Percentiles rank a stretch among this genome's conserved stretches.
Conservation (phyloP, 176 grass and related monocot genomes). For the Oryza glaberrima region DNA sequence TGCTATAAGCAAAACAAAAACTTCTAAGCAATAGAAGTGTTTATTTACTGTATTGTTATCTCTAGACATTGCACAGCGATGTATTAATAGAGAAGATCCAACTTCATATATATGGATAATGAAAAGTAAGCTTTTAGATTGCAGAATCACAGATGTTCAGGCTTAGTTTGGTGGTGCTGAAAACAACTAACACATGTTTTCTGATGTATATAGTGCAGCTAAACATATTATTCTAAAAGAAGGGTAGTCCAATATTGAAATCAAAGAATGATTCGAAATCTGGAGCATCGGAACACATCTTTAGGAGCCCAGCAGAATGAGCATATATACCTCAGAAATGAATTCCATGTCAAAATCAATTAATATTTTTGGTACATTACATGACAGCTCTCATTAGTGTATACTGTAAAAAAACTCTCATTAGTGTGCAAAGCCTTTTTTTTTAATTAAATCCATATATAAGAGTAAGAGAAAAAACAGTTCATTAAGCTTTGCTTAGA, state of each 20-base stretch:
- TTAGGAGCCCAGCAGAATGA: not conserved
- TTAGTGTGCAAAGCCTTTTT: not conserved
- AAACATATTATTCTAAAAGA: not conserved
- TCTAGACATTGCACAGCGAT: not conserved
- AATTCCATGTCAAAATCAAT: not conserved
- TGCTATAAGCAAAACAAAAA: not conserved
- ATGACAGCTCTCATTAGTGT: not conserved
- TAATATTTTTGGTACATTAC: not conserved
- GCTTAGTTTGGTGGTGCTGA: not conserved
- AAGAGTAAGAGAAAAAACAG: not conserved
- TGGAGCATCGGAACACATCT: not conserved
- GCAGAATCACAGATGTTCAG: not conserved
- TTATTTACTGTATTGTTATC: not conserved
- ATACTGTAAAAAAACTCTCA: not conserved
- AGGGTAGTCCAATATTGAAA: not conserved
- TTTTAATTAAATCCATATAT: not conserved
- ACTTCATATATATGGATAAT: not conserved
- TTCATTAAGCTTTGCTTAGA: not conserved
- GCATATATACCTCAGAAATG: not conserved
- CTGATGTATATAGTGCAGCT: not conserved
- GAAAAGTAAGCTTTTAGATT: not conserved
- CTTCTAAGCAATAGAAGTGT: not conserved
- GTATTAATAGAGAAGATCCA: not conserved
- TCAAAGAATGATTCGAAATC: not conserved
- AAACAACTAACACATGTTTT: slow-evolving; percentile 7